phyloP scores from a whole-genome alignment of 164 flowering plant species.

The Liriodendron chinense region DNA sequence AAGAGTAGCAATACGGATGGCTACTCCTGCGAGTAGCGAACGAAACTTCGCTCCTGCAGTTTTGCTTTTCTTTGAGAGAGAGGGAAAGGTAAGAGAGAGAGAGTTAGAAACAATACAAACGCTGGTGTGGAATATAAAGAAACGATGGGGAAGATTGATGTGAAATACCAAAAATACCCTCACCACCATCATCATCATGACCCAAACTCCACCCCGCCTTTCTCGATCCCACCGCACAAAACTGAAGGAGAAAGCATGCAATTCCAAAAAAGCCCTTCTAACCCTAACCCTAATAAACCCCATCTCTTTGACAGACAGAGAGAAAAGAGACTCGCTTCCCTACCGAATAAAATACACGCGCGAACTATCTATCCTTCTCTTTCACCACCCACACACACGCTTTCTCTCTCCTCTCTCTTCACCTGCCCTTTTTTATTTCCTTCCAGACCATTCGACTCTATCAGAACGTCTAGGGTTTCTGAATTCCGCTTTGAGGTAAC shows the following conservation, averaged over 20 bases:
- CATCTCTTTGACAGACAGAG: background rate
- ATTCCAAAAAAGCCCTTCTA: background rate
- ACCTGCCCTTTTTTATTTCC: background rate
- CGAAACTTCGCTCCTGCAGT: background rate
- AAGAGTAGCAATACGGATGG: background rate
- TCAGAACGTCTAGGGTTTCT: background rate
- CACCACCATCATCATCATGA: background rate
- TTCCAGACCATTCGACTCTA: background rate
- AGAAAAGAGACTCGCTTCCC: background rate
- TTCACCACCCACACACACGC: background rate
- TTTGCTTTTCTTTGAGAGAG: background rate
- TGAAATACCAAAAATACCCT: background rate
- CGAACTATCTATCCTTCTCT: background rate
- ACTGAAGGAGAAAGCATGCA: background rate
- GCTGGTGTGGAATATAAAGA: background rate
- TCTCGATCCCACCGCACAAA: slow-evolving; percentile 5
- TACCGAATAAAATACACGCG: background rate
- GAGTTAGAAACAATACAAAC: background rate
- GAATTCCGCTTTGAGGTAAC: background rate
- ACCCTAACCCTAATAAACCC: slow-evolving; percentile 11
- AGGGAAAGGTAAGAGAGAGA: background rate
- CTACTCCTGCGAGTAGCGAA: background rate
- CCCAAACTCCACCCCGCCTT: background rate
- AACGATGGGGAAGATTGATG: background rate
- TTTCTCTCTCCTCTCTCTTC: background rate